Evolutionary conservation across 805 yeast species (phyloP).

Genomic region (Maudiozyma barnettii): DNA sequence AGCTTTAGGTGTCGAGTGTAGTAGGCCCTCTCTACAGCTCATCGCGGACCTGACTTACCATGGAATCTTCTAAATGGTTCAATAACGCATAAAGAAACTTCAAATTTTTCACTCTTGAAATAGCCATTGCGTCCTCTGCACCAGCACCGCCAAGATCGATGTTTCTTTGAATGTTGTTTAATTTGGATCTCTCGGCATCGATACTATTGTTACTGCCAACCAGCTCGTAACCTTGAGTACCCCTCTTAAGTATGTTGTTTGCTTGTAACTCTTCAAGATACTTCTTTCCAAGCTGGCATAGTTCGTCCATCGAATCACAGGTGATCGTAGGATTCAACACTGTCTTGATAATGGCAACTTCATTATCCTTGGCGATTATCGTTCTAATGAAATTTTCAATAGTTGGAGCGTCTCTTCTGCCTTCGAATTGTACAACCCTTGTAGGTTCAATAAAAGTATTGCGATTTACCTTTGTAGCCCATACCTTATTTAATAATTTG

Average conservation of each 20-base stretch:
- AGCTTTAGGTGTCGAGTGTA: too few relatives aligned
- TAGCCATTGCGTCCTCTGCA: neutral
- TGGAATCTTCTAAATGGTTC: constrained; percentile 3
- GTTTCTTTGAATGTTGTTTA: constrained; percentile 18
- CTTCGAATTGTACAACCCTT: constrained; percentile 47
- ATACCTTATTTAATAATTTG: constrained; percentile 4
- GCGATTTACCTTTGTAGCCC: constrained; percentile 6
- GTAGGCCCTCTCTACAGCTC: neutral
- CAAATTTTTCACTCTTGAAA: neutral
- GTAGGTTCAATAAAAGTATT: constrained; percentile 20
- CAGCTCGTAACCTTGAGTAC: neutral
- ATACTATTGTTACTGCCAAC: neutral
- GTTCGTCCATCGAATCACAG: constrained; percentile 6
- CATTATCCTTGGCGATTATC: constrained; percentile 10
- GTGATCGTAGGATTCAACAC: constrained; percentile 30
- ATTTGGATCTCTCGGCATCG: constrained; percentile 19
- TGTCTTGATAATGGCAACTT: constrained; percentile 5
- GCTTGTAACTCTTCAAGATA: constrained; percentile 4
- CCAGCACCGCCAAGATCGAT: constrained; percentile 25
- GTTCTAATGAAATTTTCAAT: constrained; percentile 43
- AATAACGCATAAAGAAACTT: constrained; percentile 20
- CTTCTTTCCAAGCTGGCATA: constrained; percentile 13
- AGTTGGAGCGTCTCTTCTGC: constrained; percentile 39
- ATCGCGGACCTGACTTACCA: neutral
- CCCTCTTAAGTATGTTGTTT: constrained; percentile 4